Evolutionary conservation across 768 basidiomycete genomes (phyloP), one percentile per base, ranked within the genome.

Genomic region (Leucocoprinus leucothites): DNA sequence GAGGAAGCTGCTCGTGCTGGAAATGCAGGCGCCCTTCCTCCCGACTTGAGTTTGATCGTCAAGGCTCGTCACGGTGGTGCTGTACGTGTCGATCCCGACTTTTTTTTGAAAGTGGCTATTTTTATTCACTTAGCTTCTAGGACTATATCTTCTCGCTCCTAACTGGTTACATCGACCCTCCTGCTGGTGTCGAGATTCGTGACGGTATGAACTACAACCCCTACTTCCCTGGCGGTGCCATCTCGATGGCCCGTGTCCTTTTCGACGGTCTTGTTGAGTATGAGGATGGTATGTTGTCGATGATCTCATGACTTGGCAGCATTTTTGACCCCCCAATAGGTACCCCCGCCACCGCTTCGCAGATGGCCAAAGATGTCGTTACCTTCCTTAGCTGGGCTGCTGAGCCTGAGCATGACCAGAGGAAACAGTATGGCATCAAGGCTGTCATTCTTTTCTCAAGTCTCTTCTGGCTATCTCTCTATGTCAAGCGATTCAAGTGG

Each of bases 171-270:
- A 79, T 93, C 41, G 97, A 98, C 64, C 89, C 97, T 49, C 97
- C 97, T 41, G 93, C 96, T 57, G 94, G 93, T 57, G 89, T 96
- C 58, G 91, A 93, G 68, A 80, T 96, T 61, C 92, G 91, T 71
- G 96, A 98, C 50, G 96, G 93, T 62, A 90, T 98, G 92, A 97
- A 95, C 82, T 98, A 97, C 82, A 94, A 93, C 76, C 94, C 94
- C 18, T 98, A 88, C 79, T 99, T 99, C 89, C 96, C 96, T 40
- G 94, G 97, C 52, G 96, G 95, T 65, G 94, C 94, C 61, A 98
- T 98, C 58, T 90, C 92, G 67, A 99, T 99, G 97, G 94, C 93
- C 49, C 92, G 96, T 67, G 85, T 98, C 34, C 76, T 98, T 61
- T 98, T 91, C 68, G 97, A 98, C 65, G 95, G 93, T 36, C 72